These are phyloP conservation scores for Quillaja saponaria DNA, from an alignment of 306 rosid genomes.

Conservation along the genomic window DNA sequence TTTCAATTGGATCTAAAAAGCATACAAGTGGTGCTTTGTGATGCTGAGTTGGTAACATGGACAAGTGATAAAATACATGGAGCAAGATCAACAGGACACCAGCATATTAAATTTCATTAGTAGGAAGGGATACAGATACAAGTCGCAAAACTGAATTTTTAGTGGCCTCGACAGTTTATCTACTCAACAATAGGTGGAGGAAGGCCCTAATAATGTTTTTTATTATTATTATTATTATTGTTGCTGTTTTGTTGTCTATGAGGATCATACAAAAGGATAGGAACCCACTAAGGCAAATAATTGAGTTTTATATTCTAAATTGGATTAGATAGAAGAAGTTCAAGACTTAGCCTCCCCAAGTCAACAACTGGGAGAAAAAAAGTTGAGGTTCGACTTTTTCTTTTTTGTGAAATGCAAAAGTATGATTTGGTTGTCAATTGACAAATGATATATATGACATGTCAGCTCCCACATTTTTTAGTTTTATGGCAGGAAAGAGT, in stretches of 20 bases:
- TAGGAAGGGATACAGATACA: background rate
- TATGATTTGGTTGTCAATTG: constrained; percentile 23
- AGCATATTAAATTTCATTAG: background rate
- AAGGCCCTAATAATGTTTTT: constrained; percentile 28
- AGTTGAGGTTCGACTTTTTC: constrained; percentile 12
- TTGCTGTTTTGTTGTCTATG: constrained; percentile 9
- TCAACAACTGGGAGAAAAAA: constrained; percentile 6
- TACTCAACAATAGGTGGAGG: constrained; percentile 36
- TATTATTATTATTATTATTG: constrained; percentile 3
- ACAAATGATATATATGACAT: constrained; percentile 15
- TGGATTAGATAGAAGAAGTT: constrained; percentile 34
- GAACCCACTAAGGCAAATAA: constrained; percentile 41
- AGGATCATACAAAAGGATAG: constrained; percentile 31
- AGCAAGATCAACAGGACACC: constrained; percentile 17
- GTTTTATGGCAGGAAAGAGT: constrained; percentile 38
- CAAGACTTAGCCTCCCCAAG: constrained; percentile 54
- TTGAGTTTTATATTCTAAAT: constrained; percentile 33
- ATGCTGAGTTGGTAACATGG: constrained; percentile 14
- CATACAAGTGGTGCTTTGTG: constrained; percentile 15
- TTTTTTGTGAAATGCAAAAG: background rate
- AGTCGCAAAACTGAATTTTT: constrained; percentile 14
- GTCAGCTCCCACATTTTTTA: constrained; percentile 26
- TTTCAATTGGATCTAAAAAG: background rate
- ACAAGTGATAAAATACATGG: background rate
- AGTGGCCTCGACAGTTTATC: constrained; percentile 36